Evolutionary conservation across 2,329 filamentous ascomycete species (phyloP), one percentile per base, ranked within the genome.

Genomic region (Arthrobotrys entomopaga): DNA sequence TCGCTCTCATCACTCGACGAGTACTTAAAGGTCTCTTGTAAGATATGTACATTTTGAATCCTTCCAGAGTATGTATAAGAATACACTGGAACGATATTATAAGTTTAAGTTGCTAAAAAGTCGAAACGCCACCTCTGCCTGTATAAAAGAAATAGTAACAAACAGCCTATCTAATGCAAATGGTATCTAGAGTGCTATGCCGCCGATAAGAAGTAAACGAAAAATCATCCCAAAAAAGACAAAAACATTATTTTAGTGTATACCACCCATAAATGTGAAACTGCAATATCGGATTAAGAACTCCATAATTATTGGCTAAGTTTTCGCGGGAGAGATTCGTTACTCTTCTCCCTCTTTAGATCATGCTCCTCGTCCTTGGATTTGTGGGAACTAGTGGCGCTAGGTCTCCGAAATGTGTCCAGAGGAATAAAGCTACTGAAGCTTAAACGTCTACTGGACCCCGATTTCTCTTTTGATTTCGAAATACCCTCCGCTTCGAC

Each of bases 341-440:
- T 63, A n/a, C 70, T 74, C 42, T 52, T 67, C n/a, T 74, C 63
- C 11, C 70, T 58, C 29, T 24, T 46, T 8, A 74, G n/a, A 13
- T 64, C 70, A 15, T 74, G 66, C 24, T 67, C 70, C n/a, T 74
- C 70, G 16, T 74, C 70, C 40, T 50, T 61, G 2, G 70, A 74
- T 40, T 40, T 57, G 29, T 74, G 58, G 8, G 70, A 63, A 26
- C 70, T 67, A 1, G 70, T 67, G 6, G 70, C 70, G 49, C 70
- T 74, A 11, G 70, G 70, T 46, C 70, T 16, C 4, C 70, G 49
- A 40, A 74, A 74, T 24, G 70, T 74, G 54, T 74, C 70, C 22
- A 74, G 10, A 15, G 70, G 70, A n/a, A 74, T 74, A 34, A 74
- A 67, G 11, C 46, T 74, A 29, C 70, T 74, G 26, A 74, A 57